Base-by-base conservation (phyloP, 2,329 filamentous ascomycete genomes). In the Penicillium sp. region DNA sequence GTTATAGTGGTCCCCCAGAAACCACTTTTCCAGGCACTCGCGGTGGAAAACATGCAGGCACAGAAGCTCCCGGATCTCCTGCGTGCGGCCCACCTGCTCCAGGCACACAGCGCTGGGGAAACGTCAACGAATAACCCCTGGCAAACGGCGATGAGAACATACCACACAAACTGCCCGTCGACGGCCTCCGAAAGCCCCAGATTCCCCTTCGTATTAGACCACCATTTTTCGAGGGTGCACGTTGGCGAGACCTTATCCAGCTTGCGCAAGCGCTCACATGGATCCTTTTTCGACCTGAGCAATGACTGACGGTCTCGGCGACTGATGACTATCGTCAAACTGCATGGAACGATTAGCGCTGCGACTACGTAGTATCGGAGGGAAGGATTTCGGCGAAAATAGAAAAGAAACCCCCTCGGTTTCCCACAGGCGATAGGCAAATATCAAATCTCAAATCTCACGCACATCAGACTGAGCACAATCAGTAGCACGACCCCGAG, bases 1-100 rank as follows among this genome's bases (percentile, higher is more conserved):
- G 43, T 72, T 71, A 51, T 67, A 74, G 44, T 75, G 72, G 57
- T 72, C 67, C 11, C 71, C 65, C 38, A 75, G 59, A 49, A 71
- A 75, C 72, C 72, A 75, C 54, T 70, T 73, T 39, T 75, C 72
- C 22, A 75, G 57, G 48, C 72, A 75, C 49, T 74, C 71, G 22
- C 68, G 66, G 52, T 75, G 72, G 49, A 75, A 75, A 16, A 75
- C 71, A 49, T 75, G 72, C 54, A 72, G 59, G 47, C 72, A 75
- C 50, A 68, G 70, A 48, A 75, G 56, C 49, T 75, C 71, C 24
- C 70, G 68, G 47, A 75, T 74, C 31, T 73, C 67, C 29, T 75
- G 68, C 4, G 59, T 60, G 32, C 63, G 70, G 11, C 65, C 61
- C 32, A 75, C 72, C 24, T 69, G 66, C 6, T 75, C 72, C n/a